Base-by-base conservation (phyloP, 164 flowering plant genomes). In the Amborella trichopoda region DNA sequence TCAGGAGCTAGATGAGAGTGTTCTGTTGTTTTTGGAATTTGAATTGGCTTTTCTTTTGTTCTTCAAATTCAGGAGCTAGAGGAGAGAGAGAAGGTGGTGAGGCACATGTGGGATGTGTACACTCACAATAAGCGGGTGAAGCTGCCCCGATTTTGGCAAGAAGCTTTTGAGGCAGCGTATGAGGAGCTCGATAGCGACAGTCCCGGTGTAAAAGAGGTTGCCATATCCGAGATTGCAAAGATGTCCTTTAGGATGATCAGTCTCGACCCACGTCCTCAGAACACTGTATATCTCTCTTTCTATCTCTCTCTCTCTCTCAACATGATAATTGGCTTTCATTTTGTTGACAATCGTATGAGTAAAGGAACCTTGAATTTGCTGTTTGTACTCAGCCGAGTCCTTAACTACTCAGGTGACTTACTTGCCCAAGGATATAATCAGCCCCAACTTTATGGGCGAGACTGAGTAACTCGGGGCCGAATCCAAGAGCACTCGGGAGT, bases 91-190 rank as follows among this genome's bases (percentile, higher is more conserved):
- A 85, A 81, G 55, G 76, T 85, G 59, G 99, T 93, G 80, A 76
- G 62, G 68, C 90, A 85, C 45, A 93, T 93, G 99, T 88, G 96
- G 99, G 94, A 93, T 61, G 83, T 85, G 53, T 88, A 93, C 59
- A 85, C 93, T 0, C 77, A 78, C 30, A 71, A 73, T 54, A 71
- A 75, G 21, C 68, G 93, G 76, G 72, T 80, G 61, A 65, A 75
- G 41, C 56, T 93, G 51, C 84, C 84, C 9, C 48, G 77, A 23
- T 93, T 93, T 56, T 93, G 99, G 99, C 89, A 74, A 55, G 81
- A 81, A 58, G 95, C 99, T 0, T 93, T 93, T 37, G 91, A 72
- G 68, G 95, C 99, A 10, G 96, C 95, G 1, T 93, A 81, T 42
- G 95, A 85, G 60, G 89, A 82, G 17, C 60, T 93, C 71, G 76